Evolutionary conservation across 2,329 filamentous ascomycete genomes (phyloP), one percentile per base, ranked within the genome.

Genomic region (Cordyceps pruinosa): DNA sequence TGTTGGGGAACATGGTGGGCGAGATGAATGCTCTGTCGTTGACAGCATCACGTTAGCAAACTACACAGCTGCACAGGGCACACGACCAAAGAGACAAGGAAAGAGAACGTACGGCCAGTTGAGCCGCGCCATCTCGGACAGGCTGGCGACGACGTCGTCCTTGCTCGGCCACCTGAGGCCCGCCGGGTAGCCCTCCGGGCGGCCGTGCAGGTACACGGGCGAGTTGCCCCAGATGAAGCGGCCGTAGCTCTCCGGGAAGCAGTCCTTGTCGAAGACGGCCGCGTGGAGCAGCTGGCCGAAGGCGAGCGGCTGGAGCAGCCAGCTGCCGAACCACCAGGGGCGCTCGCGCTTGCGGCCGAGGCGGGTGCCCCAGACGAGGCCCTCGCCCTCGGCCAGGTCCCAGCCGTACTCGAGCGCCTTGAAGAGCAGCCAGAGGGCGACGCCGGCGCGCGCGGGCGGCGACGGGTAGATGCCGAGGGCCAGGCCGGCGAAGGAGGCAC

Each of bases 251-350:
- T 30, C 17, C 0, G 87, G 87, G 61, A 87, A 85, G 64, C 85
- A 87, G 63, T 92, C 88, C 56, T 84, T 78, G 69, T 93, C 88
- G 69, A 91, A 91, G 7, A 91, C 79, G 63, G 86, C 83, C 0
- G 89, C 85, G 69, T 92, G 86, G 50, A 92, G 74, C 61, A 93
- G 74, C 75, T 93, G 89, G 9, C 88, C 89, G 66, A 84, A 86
- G 2, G 87, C 84, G 30, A 92, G 67, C 1, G 89, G 89, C 75
- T 90, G 89, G 64, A 92, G 69, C 75, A 92, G 76, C 88, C 89
- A 93, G 69, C 87, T 90, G 23, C 89, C 89, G 74, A 88, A 89
- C 89, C 89, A 93, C 83, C 84, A 87, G 0, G 92, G 91, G 50
- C 82, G 73, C 63, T 86, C 81, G 63, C 84, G 80, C 65, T 81